Percentiles rank a stretch among this genome's conserved stretches.
Evolutionary conservation across 75 land plant species (phyloP).

Genomic region (Selaginella tamariscina): DNA sequence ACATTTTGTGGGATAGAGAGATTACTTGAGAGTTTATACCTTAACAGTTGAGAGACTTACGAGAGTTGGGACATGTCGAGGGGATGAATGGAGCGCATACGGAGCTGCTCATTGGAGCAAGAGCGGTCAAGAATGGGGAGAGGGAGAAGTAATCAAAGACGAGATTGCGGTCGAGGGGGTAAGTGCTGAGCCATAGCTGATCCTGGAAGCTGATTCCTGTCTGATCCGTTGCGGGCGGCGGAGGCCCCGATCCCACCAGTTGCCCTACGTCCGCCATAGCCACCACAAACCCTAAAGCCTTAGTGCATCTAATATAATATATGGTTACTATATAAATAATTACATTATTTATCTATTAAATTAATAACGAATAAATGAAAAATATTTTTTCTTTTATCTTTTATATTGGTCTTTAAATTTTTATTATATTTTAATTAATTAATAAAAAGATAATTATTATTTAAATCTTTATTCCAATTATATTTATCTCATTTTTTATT

Average conservation of each 20-base stretch:
- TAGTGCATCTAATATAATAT: too few relatives aligned
- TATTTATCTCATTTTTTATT: too few relatives aligned
- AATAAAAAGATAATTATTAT: too few relatives aligned
- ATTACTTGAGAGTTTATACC: not conserved
- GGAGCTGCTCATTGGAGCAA: slow-evolving; percentile 85
- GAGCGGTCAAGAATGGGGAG: slow-evolving; percentile 81
- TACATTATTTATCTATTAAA: too few relatives aligned
- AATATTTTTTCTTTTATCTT: too few relatives aligned
- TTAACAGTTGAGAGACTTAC: slow-evolving; percentile 25
- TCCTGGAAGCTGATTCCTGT: slow-evolving; percentile 95
- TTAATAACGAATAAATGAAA: too few relatives aligned
- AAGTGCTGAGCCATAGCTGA: slow-evolving; percentile 87
- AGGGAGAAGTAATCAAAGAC: slow-evolving; percentile 96
- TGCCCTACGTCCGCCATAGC: slow-evolving; percentile 13
- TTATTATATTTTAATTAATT: too few relatives aligned
- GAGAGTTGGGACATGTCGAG: slow-evolving; percentile 82
- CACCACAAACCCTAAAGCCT: not conserved
- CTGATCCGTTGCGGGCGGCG: slow-evolving; percentile 87
- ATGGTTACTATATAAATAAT: too few relatives aligned
- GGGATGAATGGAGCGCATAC: slow-evolving; percentile 74
- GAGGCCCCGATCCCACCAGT: slow-evolving; percentile 20
- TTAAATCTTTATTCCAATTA: too few relatives aligned
- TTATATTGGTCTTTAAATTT: too few relatives aligned
- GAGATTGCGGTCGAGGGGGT: slow-evolving; percentile 73
- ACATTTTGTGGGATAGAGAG: too few relatives aligned